Base-by-base conservation (phyloP, 176 grass and related monocot genomes). In the Juncus effusus region DNA sequence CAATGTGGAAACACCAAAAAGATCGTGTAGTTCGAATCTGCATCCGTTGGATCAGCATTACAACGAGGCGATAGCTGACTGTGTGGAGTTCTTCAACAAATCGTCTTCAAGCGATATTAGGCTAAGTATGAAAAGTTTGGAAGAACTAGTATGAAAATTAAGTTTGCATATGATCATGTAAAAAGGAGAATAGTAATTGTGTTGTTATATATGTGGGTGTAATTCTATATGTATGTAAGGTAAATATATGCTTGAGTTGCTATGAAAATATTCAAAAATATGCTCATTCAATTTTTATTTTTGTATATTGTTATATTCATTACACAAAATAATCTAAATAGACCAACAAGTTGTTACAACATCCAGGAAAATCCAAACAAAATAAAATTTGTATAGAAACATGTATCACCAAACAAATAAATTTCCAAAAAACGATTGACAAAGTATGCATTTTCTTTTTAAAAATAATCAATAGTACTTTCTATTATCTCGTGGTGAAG, bases 31-130 rank as follows among this genome's bases (percentile, higher is more conserved):
- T 73, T 69, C 82, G 2, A 82, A 95, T 63, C 80, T 95, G 65
- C 71, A 84, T 59, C 86, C 84, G 5, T 60, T 85, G 50, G 84
- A 87, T 63, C 51, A 79, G 11, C 91, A 96, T 74, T 90, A 96
- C 53, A 81, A 96, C 50, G 87, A 96, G 84, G 91, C 91, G 37
- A 96, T 96, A 69, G 64, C 91, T 11, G 91, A 96, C 69, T 96
- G 84, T 67, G 81, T 96, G 40, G 84, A 96, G 76, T 96, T 96
- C 87, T 80, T 96, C 67, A 85, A 87, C 76, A 83, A 59, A 64
- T 96, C 87, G 1, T 77, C 77, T 1, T 79, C 72, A 6, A 15
- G 37, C 40, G 77, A 60, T 59, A 49, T 72, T 9, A 79, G 59
- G 54, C 13, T 65, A 51, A 79, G 50, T 38, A 39, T 53, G 40